Evolutionary conservation across 2,329 filamentous ascomycete genomes (phyloP), one percentile per base, ranked within the genome.

Genomic region (Monilinia aucupariae): DNA sequence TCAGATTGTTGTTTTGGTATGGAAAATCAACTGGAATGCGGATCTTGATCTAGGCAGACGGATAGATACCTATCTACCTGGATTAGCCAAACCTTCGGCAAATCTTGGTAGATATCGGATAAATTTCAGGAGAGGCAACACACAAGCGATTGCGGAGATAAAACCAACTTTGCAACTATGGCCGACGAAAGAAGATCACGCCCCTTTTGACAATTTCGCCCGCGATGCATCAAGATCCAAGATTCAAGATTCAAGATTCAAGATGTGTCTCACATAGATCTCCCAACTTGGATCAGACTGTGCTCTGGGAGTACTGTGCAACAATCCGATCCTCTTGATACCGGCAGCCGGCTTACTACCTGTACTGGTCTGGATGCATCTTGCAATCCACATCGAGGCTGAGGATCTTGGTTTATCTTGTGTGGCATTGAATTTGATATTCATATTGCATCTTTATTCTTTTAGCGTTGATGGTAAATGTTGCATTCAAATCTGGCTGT

Each of bases 71-170:
- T n/a, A n/a, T n/a, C n/a, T n/a, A n/a, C n/a, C n/a, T n/a, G n/a
- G 5, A 20, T 34, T 48, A n/a, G 22, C 41, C n/a, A 32, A 47
- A 20, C n/a, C 7, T 17, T 47, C 53, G 53, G 41, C 41, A 34
- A 56, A 47, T 25, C 27, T 32, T 27, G 34, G n/a, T 7, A 17
- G 27, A 34, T 17, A 45, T 47, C 39, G 53, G 39, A 47, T 56
- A 47, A 56, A 2, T 32, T 15, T 25, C 32, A 45, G 53, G 27
- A 34, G 27, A 37, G 34, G 34, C 34, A 37, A n/a, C 34, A 12
- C 34, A 37, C 53, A 55, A 55, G 39, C 53, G 53, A 55, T 55
- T 47, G 53, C 53, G 53, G 53, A 56, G 53, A 41, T 56, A 41
- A 47, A 56, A 20, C 27, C 41, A 32, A 22, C 20, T 6, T 47